These are phyloP conservation scores for Cavenderia fasciculata DNA, from an alignment of 78 protist species.

Conservation along the genomic window DNA sequence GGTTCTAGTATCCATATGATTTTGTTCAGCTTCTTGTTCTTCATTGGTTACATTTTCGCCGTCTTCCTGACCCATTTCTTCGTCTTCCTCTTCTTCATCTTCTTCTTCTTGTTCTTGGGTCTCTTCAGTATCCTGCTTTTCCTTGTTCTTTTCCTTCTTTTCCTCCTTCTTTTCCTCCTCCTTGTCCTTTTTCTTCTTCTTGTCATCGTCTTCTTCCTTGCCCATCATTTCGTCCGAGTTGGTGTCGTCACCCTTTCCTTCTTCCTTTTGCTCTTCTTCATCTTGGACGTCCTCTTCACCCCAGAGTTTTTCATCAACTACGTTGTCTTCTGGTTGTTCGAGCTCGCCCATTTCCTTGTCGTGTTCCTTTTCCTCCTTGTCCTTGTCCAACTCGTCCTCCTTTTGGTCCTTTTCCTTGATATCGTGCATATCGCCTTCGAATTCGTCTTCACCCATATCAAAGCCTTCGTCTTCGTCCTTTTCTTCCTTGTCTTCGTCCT, in stretches of 20 bases:
- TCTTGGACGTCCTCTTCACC: conserved; percentile 87
- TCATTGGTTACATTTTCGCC: conserved; percentile 31
- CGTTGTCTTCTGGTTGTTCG: conserved; percentile 78
- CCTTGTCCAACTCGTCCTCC: conserved; percentile 50
- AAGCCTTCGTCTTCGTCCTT: conserved; percentile 81
- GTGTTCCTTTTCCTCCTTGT: conserved; percentile 63
- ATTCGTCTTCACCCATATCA: conserved; percentile 91
- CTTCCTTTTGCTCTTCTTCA: conserved; percentile 82
- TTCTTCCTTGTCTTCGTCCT: conserved; percentile 47
- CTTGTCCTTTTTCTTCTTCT: conserved; percentile 22
- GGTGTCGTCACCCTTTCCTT: conserved; percentile 49
- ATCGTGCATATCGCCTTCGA: conserved; percentile 91
- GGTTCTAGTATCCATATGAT: conserved; percentile 53
- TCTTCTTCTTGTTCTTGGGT: conserved; percentile 46
- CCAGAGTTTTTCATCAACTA: conserved; percentile 92
- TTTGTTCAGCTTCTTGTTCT: conserved; percentile 72
- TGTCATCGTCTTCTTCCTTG: conserved; percentile 40
- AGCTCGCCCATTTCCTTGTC: conserved; percentile 88
- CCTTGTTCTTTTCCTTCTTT: conserved; percentile 45
- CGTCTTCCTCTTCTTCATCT: conserved; percentile 44
- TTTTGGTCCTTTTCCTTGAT: conserved; percentile 85
- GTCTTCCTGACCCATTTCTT: conserved; percentile 48
- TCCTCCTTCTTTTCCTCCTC: conserved; percentile 63
- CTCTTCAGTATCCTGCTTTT: conserved; percentile 7
- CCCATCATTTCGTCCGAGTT: conserved; percentile 72